Base-by-base conservation (phyloP, 2,329 filamentous ascomycete genomes). In the Helicocarpus griseus region DNA sequence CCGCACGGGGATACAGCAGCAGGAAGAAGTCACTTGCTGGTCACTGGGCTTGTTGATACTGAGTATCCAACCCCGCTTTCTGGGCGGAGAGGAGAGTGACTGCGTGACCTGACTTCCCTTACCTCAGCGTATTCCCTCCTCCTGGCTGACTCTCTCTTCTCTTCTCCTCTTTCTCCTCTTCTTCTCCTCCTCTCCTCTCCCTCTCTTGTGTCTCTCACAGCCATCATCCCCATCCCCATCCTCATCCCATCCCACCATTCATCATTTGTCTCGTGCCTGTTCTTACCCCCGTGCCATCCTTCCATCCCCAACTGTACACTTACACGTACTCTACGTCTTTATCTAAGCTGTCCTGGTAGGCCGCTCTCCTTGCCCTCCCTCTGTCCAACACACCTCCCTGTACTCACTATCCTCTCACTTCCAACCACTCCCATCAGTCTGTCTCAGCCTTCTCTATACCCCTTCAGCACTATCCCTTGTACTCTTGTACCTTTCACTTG, bases 51-150 rank as follows among this genome's bases (percentile, higher is more conserved):
- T 41, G n/a, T n/a, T 22, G 21, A 46, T 17, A 35, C 29, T 7
- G 4, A n/a, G 17, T 29, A 14, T 19, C 40, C 44, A 53, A 51
- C 54, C 54, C 54, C 54, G 51, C 51, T 53, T 53, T 53, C 51
- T 35, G 24, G 26, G n/a, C n/a, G n/a, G n/a, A n/a, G n/a, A n/a
- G n/a, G n/a, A n/a, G n/a, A n/a, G n/a, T n/a, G n/a, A n/a, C 31
- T n/a, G 26, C 14, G 35, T 26, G 28, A 31, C 26, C 22, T 21
- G 29, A 44, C 17, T 38, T 41, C n/a, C 26, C 39, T 26, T 17
- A 14, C 28, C 29, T 4, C 7, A 14, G 5, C 3, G 5, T 17
- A n/a, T 28, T n/a, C 21, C 22, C 24, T 5, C 40, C 5, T 8
- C 40, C 13, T 8, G 5, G 9, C 53, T 57, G 21, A 45, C 49